phyloP scores from a whole-genome alignment of 1,284 basidiomycete genomes.

The Phylloboletellus chloephorus region DNA sequence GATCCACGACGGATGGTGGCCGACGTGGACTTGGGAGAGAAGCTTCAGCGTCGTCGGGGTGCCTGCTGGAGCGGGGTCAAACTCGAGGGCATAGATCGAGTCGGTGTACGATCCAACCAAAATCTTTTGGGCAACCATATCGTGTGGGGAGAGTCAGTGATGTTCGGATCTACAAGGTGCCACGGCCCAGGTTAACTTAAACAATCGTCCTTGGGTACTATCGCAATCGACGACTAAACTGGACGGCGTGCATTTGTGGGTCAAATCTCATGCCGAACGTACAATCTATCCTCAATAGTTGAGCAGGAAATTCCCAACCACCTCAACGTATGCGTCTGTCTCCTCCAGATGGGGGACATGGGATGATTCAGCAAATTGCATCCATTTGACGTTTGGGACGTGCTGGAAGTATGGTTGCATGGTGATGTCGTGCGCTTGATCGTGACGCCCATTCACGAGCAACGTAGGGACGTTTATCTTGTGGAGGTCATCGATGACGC shows the following conservation, averaged over 20 bases:
- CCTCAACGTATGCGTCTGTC: too few relatives aligned
- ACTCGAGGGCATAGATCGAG: constrained; percentile 49
- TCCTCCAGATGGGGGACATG: too few relatives aligned
- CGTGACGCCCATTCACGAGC: constrained; percentile 30
- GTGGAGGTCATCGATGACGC: constrained; percentile 29
- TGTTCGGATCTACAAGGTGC: too few relatives aligned
- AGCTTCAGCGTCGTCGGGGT: constrained; percentile 37
- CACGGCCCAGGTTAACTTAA: too few relatives aligned
- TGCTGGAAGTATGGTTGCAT: constrained; percentile 29
- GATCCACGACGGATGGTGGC: constrained; percentile 68
- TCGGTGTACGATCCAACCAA: constrained; percentile 62
- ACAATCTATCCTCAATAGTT: too few relatives aligned
- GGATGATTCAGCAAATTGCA: constrained; percentile 30
- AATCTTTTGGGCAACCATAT: constrained; percentile 36
- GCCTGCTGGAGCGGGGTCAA: constrained; percentile 33
- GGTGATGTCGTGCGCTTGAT: constrained; percentile 30
- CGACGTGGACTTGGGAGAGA: constrained; percentile 44
- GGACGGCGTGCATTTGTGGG: too few relatives aligned
- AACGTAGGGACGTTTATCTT: constrained; percentile 32
- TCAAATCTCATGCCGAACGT: too few relatives aligned
- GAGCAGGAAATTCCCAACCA: too few relatives aligned
- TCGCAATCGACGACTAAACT: too few relatives aligned
- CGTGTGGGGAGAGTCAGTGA: not conserved
- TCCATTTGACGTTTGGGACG: constrained; percentile 33
- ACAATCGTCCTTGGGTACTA: too few relatives aligned